Evolutionary conservation across 768 basidiomycete genomes (phyloP), one percentile per base, ranked within the genome.

Genomic region (Trichaptum fuscoviolaceum): DNA sequence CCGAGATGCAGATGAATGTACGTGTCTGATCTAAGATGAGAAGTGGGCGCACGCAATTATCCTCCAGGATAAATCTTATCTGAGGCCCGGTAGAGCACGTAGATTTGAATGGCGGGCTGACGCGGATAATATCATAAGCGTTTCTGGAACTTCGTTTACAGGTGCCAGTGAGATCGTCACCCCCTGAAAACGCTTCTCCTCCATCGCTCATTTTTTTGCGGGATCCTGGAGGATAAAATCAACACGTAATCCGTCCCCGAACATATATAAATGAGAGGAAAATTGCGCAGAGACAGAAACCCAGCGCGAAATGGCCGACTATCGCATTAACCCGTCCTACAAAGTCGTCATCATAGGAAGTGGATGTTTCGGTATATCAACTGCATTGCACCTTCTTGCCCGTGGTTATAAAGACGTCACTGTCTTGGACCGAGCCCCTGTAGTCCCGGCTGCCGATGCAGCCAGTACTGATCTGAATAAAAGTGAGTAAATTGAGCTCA

Each of bases 341-440:
- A 75, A 72, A 63, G 78, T 89, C 59, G 72, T 94, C 64, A 88
- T 95, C 67, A 80, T 93, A 58, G 93, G 93, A 27, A 88, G 91
- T 57, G 93, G 93, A 5, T 88, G 88, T 69, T 96, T 96, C 74
- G 95, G 95, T 7, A 79, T 93, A 63, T 95, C 93, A 20, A 91
- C 95, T 0, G 95, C 94, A 1, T 83, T 87, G 70, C 87, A 93
- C 73, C 86, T 96, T 63, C 80, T 96, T 62, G 74, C 78, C 65
- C 79, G 87, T 67, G 89, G 91, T 20, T 95, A 88, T 76, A 81
- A 76, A 18, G 72, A 88, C 66, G 83, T 96, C 68, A 92, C 87
- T 0, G 77, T 97, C 7, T 80, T 96, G 63, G 95, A 96, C 73
- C 83, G 88, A 69, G 85, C 91, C 7, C 71, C 73, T 0, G 77